These are phyloP conservation scores for Logfia minima DNA, from an alignment of 129 eudicot genomes.

Conservation along the genomic window DNA sequence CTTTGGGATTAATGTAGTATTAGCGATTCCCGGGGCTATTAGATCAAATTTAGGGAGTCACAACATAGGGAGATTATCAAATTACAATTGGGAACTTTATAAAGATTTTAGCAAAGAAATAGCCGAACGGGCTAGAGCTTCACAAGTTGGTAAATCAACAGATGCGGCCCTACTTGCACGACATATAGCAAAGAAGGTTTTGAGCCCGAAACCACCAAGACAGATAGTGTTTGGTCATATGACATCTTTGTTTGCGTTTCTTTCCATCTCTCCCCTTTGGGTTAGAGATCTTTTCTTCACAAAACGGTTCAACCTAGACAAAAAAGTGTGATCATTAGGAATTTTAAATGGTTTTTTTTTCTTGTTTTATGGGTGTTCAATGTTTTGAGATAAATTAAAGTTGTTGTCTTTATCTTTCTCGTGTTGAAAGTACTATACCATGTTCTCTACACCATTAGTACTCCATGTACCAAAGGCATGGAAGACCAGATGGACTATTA, in stretches of 20 bases:
- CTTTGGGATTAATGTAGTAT: conserved; percentile 50
- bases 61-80: conserved; percentile 34
- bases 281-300: conserved; percentile 63
- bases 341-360: conserved; percentile 1
- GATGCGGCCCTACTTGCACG: conserved; percentile 62
- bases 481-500: conserved; percentile 31
- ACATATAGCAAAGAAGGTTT: conserved; percentile 58
- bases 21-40: conserved; percentile 69
- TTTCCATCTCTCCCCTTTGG: conserved; percentile 73
- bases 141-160: conserved; percentile 64
- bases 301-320: conserved; percentile 49
- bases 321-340: conserved; percentile 26
- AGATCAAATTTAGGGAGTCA: conserved; percentile 61
- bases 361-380: conserved; percentile 18
- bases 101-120: conserved; percentile 51
- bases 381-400: conserved; percentile 4
- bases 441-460: conserved; percentile 32
- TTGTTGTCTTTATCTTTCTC: not conserved
- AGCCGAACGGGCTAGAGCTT: conserved; percentile 61
- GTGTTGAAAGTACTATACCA: conserved; percentile 17
- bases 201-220: conserved; percentile 63
- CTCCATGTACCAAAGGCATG: conserved; percentile 29
- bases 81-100: conserved; percentile 66
- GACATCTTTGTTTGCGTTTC: conserved; percentile 58
- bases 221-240: conserved; percentile 63